A percentile compares a stretch with the other conserved stretches of the same genome.
These are phyloP conservation scores for Xylaria castorea DNA, from an alignment of 495 filamentous ascomycete species.

Conservation along the genomic window DNA sequence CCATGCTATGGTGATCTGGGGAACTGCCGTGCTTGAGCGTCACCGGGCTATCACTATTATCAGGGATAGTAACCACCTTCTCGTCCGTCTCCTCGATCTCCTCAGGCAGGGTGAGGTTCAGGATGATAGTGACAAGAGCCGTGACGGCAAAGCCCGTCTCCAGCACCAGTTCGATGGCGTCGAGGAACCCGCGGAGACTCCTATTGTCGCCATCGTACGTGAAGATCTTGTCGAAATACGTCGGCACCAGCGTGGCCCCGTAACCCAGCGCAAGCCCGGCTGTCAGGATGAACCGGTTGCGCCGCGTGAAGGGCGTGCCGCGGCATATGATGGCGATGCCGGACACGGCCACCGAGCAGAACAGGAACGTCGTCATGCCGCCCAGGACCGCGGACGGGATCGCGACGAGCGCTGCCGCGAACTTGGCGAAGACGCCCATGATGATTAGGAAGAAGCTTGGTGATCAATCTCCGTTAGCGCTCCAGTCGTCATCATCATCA, in stretches of 20 bases:
- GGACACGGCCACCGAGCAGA: constrained; percentile 82
- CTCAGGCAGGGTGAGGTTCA: constrained; percentile 76
- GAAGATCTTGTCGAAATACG: constrained; percentile 79
- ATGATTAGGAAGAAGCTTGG: constrained; percentile 78
- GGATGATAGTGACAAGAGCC: constrained; percentile 70
- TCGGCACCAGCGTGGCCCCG: constrained; percentile 81
- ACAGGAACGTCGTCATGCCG: constrained; percentile 94
- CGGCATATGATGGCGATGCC: constrained; percentile 85
- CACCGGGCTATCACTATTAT: constrained; percentile 11
- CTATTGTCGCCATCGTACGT: constrained; percentile 72
- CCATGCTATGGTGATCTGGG: constrained; percentile 12
- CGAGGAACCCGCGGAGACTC: constrained; percentile 76
- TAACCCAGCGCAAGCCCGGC: constrained; percentile 78
- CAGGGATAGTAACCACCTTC: constrained; percentile 16
- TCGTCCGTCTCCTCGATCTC: constrained; percentile 66
- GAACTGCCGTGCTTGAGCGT: background rate
- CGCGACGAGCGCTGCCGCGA: constrained; percentile 84
- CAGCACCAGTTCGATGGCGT: constrained; percentile 82
- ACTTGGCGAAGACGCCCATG: constrained; percentile 92
- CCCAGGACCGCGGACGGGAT: constrained; percentile 84
- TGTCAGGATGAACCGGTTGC: constrained; percentile 88
- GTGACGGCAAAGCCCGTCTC: constrained; percentile 80
- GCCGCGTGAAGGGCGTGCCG: constrained; percentile 75
- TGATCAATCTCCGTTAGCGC: constrained; percentile 6
- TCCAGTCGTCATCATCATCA: background rate